Percentiles rank a stretch among this genome's conserved stretches.
These are phyloP conservation scores for Leccinum uliginosum DNA, from an alignment of 768 basidiomycete species.

Conservation along the genomic window DNA sequence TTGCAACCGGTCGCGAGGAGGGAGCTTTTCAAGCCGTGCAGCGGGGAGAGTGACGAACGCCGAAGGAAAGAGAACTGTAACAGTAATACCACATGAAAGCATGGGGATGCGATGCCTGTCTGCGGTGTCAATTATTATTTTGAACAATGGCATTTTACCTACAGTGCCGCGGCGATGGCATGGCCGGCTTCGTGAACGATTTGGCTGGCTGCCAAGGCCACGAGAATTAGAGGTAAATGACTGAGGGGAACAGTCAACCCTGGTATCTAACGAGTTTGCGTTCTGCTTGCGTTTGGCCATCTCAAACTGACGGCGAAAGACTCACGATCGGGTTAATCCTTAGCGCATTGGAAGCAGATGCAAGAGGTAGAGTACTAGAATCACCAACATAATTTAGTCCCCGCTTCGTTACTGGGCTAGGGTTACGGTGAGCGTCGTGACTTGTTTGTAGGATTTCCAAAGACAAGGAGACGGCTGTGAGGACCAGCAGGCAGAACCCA, in stretches of 20 bases:
- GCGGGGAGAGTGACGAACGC: constrained; percentile 67
- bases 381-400: background rate
- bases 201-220: constrained; percentile 60
- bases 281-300: background rate
- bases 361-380: background rate
- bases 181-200: constrained; percentile 81
- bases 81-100: constrained; percentile 53
- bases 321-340: constrained; percentile 32
- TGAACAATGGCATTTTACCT: constrained; percentile 24
- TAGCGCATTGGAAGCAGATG: constrained; percentile 1
- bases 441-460: constrained; percentile 10
- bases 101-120: constrained; percentile 63
- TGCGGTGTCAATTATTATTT: background rate
- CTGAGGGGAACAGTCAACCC: constrained; percentile 75
- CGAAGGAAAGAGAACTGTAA: constrained; percentile 64
- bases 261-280: constrained; percentile 54
- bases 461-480: constrained; percentile 27
- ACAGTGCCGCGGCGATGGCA: constrained; percentile 72
- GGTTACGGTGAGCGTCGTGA: background rate
- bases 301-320: background rate
- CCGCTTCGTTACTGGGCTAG: constrained; percentile 15
- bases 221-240: constrained; percentile 62
- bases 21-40: constrained; percentile 32
- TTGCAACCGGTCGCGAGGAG: constrained; percentile 46
- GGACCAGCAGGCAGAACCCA: constrained; percentile 37